Evolutionary conservation across 139 green algal species (phyloP), one percentile per base, ranked within the genome.

Genomic region (Deuterostichococcus epilithicus): DNA sequence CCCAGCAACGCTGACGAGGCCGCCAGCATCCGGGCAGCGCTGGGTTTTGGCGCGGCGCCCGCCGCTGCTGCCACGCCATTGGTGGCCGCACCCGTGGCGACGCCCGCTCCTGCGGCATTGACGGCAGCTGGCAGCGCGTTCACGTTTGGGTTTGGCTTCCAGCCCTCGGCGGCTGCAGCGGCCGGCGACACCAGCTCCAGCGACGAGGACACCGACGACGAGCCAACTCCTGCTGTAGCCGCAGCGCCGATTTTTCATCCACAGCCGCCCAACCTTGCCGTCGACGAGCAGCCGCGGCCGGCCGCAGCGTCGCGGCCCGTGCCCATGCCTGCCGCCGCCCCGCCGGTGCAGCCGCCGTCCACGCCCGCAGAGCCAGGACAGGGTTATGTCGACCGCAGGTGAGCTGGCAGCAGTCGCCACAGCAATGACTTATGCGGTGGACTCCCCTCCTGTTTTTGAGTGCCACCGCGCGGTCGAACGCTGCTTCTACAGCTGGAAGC

Each of bases 1-100:
- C 85, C 86, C 0, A 83, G 89, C 69, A 95, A 96, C 71, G 88
- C 88, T 1, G 86, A 88, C 5, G 86, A 96, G 68, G 91, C 90
- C 30, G 76, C 75, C 5, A 76, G 68, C n/a, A 90, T 93, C 18
- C 83, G 87, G 34, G 72, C 73, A 18, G 71, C 87, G 1, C 80
- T 92, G 33, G 87, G 90, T 65, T 84, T 87, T 60, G 47, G 30
- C 32, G 38, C 47, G 52, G 18, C 2, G 52, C 63, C 59, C 2
- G 26, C 52, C n/a, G 15, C 58, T 59, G 33, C 8, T 28, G 66
- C 75, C 25, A 32, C 70, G 0, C n/a, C 37, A 33, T 52, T 34
- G 28, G 25, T 15, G 52, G 18, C 52, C 13, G 52, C 18, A 28
- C 52, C 52, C 10, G 52, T 3, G 18, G 52, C 52, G n/a, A n/a